These are phyloP conservation scores for Haberlea rhodopensis DNA, from an alignment of 257 asterid genomes.

Conservation along the genomic window DNA sequence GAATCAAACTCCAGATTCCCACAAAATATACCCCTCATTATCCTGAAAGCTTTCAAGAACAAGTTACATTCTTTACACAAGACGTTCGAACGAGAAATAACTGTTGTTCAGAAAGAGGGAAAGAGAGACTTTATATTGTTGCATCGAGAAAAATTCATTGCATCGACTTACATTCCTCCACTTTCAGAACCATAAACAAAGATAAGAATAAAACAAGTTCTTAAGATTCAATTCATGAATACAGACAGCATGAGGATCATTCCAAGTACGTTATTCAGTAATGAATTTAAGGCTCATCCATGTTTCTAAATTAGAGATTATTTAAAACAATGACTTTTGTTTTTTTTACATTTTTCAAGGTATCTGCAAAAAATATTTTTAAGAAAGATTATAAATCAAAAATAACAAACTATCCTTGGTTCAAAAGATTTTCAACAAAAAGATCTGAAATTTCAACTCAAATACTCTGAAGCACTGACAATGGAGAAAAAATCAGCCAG, in stretches of 20 bases:
- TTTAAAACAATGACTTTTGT: too few species aligned
- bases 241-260: too few species aligned
- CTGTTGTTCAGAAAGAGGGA: background rate
- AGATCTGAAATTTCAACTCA: conserved; percentile 19
- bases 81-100: background rate
- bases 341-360: too few species aligned
- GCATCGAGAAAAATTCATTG: background rate
- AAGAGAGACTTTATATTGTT: background rate
- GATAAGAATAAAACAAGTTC: background rate
- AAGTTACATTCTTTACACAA: background rate
- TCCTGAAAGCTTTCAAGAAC: conserved; percentile 33
- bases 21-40: conserved; percentile 78
- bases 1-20: conserved; percentile 90
- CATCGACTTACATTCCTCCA: background rate
- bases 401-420: background rate
- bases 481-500: conserved; percentile 22
- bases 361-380: too few species aligned
- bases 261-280: too few species aligned
- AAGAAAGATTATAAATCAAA: too few species aligned
- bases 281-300: too few species aligned
- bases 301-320: too few species aligned
- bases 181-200: background rate
- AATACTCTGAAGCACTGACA: conserved; percentile 19
- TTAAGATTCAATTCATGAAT: too few species aligned
- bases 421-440: conserved; percentile 6